Conservation (phyloP, 208 protist species). For the Trichomonas gallinae region DNA sequence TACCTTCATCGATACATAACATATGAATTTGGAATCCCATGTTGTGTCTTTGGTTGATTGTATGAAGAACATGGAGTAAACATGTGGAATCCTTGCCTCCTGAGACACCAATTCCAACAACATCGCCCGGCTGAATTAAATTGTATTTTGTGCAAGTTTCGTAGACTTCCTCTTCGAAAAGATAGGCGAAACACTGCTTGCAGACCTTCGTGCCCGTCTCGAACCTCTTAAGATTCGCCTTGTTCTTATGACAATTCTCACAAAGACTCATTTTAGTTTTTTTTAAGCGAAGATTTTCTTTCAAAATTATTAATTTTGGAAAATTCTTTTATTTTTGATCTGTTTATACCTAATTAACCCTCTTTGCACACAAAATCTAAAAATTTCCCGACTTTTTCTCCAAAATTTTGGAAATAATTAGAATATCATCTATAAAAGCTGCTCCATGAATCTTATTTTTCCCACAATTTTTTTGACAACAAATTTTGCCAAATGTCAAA, state of each 20-base stretch:
- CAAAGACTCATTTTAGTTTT: neutral
- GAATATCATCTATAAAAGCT: too few species aligned
- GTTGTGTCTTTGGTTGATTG: slow-evolving; percentile 31
- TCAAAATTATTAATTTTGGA: neutral
- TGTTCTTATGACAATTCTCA: neutral
- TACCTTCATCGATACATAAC: slow-evolving; percentile 48
- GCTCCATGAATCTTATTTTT: too few species aligned
- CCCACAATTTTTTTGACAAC: too few species aligned
- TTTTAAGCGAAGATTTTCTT: neutral
- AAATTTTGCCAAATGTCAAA: too few species aligned
- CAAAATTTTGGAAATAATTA: too few species aligned
- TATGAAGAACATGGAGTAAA: slow-evolving; percentile 33
- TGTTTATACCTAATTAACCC: too few species aligned
- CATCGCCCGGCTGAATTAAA: slow-evolving; percentile 30
- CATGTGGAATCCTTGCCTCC: slow-evolving; percentile 44
- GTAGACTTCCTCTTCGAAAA: slow-evolving; percentile 45
- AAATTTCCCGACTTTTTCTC: too few species aligned
- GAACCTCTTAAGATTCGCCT: neutral
- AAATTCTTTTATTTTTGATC: too few species aligned
- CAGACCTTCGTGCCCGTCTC: slow-evolving; percentile 18
- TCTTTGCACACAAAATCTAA: too few species aligned
- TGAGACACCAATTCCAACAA: slow-evolving; percentile 37
- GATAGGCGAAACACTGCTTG: slow-evolving; percentile 31
- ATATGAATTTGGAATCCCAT: slow-evolving; percentile 36
- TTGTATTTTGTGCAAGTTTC: slow-evolving; percentile 27